These are phyloP conservation scores for Vicia sativa DNA, from an alignment of 306 rosid species.

Conservation along the genomic window DNA sequence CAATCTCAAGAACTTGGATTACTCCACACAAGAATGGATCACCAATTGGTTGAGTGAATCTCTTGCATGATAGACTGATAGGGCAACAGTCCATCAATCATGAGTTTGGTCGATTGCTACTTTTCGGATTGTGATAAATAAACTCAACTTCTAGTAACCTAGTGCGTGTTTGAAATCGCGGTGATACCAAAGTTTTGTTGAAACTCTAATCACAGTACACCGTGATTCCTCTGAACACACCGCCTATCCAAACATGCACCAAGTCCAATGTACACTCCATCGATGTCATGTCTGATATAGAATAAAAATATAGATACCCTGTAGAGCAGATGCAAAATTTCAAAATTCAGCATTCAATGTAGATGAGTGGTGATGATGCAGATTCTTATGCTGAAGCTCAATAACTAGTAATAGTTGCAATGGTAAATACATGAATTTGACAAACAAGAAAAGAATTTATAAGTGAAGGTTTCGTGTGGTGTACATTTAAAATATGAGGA, in stretches of 20 bases:
- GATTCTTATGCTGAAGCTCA: too few relatives aligned
- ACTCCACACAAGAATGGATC: not conserved
- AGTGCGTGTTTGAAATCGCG: not conserved
- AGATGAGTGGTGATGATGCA: too few relatives aligned
- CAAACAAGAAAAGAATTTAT: too few relatives aligned
- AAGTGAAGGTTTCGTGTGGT: too few relatives aligned
- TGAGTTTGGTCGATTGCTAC: not conserved
- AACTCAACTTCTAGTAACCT: not conserved
- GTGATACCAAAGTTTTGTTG: not conserved
- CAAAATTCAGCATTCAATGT: not conserved
- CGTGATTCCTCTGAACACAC: not conserved
- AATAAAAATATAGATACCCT: conserved; percentile 8
- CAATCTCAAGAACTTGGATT: not conserved
- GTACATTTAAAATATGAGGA: too few relatives aligned
- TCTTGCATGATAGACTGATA: not conserved
- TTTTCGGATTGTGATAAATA: not conserved
- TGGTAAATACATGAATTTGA: too few relatives aligned
- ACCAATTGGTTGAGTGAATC: not conserved
- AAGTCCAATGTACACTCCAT: not conserved
- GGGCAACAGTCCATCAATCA: not conserved
- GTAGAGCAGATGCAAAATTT: not conserved
- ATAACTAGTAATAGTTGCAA: too few relatives aligned
- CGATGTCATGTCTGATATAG: not conserved
- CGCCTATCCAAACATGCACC: not conserved
- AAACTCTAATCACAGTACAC: not conserved